phyloP scores from a whole-genome alignment of 2,329 filamentous ascomycete species.

The Claviceps sp. region DNA sequence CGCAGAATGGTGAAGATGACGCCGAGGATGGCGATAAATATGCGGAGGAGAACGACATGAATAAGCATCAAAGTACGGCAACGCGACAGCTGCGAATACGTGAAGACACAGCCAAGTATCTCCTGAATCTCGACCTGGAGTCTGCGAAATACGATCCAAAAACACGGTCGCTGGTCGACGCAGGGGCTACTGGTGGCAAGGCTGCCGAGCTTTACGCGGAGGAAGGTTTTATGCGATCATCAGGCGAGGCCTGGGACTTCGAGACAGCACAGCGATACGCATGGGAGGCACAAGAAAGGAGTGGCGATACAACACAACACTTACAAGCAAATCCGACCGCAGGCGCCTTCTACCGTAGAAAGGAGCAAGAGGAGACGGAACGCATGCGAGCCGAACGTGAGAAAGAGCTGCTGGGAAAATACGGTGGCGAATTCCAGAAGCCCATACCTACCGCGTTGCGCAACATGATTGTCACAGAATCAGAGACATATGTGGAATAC shows the following conservation, averaged over 20 bases:
- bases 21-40: conserved; percentile 58
- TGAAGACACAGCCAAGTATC: conserved; percentile 94
- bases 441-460: conserved; percentile 46
- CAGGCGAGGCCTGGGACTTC: conserved; percentile 86
- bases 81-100: conserved; percentile 82
- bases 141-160: conserved; percentile 98
- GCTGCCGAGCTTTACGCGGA: conserved; percentile 77
- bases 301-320: conserved; percentile 68
- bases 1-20: conserved; percentile 28
- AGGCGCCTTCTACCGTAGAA: conserved; percentile 71
- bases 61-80: conserved; percentile 77
- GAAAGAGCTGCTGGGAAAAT: conserved; percentile 65
- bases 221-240: conserved; percentile 78
- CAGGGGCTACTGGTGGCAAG: conserved; percentile 65
- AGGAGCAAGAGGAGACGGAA: conserved; percentile 61
- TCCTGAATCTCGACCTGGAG: conserved; percentile 87
- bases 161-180: conserved; percentile 79
- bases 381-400: conserved; percentile 53
- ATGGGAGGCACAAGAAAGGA: conserved; percentile 86
- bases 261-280: conserved; percentile 80
- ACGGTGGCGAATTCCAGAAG: conserved; percentile 53
- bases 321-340: conserved; percentile 93
- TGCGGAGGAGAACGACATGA: conserved; percentile 94
- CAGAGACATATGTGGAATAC: conserved; percentile 84
- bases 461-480: conserved; percentile 59